A percentile compares a stretch with the other conserved stretches of the same genome.
phyloP scores from a whole-genome alignment of 306 rosid species.

The Sindora glabra region DNA sequence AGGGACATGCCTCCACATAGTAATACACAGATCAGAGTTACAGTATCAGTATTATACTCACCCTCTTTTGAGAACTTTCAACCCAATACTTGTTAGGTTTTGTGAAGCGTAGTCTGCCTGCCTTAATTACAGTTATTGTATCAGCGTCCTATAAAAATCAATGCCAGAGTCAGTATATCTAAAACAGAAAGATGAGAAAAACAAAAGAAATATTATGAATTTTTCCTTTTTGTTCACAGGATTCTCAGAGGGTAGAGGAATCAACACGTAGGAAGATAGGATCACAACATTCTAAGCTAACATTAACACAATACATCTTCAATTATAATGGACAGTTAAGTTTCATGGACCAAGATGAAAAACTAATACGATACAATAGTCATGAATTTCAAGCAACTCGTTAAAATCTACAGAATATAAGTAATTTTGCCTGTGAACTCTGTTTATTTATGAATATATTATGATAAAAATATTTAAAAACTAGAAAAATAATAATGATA shows the following conservation, averaged over 20 bases:
- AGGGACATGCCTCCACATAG: slow-evolving; percentile 1
- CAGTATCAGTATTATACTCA: slow-evolving; percentile 27
- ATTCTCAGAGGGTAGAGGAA: not conserved
- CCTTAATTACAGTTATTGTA: slow-evolving; percentile 63
- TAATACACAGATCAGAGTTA: not conserved
- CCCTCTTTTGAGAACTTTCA: slow-evolving; percentile 86
- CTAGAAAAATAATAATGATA: no score
- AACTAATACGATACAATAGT: not conserved
- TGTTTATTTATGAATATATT: not conserved
- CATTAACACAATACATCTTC: not conserved
- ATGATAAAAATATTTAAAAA: not conserved
- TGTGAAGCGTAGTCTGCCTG: slow-evolving; percentile 67
- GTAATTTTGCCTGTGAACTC: not conserved
- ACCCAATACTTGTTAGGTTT: slow-evolving; percentile 93
- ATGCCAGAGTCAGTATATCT: not conserved
- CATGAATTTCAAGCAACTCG: not conserved
- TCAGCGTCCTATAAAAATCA: slow-evolving; percentile 57
- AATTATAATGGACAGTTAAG: not conserved
- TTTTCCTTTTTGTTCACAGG: slow-evolving; percentile 4
- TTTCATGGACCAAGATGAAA: not conserved
- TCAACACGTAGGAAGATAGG: not conserved
- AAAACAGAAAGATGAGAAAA: not conserved
- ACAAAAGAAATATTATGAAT: not conserved
- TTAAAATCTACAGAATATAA: not conserved
- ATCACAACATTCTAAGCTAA: not conserved